Evolutionary conservation across 805 yeast genomes (phyloP).

Genomic region (Ogataea chonburiensis): DNA sequence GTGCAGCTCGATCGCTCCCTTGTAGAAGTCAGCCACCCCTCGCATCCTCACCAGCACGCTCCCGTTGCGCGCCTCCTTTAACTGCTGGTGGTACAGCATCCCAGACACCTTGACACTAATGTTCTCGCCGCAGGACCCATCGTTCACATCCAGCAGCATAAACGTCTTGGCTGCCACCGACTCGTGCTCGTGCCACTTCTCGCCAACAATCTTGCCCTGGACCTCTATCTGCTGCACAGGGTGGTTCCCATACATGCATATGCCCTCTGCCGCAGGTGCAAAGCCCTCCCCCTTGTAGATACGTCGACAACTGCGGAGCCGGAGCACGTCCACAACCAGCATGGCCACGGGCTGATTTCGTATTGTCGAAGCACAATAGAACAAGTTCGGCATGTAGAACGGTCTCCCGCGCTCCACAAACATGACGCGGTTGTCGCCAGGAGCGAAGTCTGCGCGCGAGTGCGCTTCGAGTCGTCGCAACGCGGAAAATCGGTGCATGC

Average conservation of each 20-base stretch:
- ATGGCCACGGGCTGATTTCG: conserved; percentile 30
- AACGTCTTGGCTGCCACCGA: conserved; percentile 4
- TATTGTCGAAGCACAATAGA: conserved; percentile 35
- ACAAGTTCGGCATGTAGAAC: conserved; percentile 37
- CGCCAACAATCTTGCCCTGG: conserved; percentile 38
- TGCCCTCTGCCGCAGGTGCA: conserved; percentile 15
- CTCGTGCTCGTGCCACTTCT: conserved; percentile 28
- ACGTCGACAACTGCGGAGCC: conserved; percentile 19
- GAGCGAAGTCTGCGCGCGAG: conserved; percentile 17
- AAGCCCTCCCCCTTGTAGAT: conserved; percentile 31
- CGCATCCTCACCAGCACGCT: conserved; percentile 29
- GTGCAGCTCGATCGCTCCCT: conserved; percentile 31
- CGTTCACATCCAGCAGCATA: conserved; percentile 32
- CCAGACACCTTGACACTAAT: conserved; percentile 29
- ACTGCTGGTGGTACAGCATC: conserved; percentile 21
- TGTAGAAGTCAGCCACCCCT: conserved; percentile 26
- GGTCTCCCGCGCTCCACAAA: conserved; percentile 25
- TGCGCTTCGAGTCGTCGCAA: neutral
- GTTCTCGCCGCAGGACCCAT: conserved; percentile 28
- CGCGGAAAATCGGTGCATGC: neutral
- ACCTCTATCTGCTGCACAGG: conserved; percentile 39
- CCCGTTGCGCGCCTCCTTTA: conserved; percentile 23
- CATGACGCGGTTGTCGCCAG: conserved; percentile 27
- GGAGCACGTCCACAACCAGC: conserved; percentile 31
- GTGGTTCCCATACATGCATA: conserved; percentile 40